Evolutionary conservation across 495 filamentous ascomycete species (phyloP), one percentile per base, ranked within the genome.

Genomic region (Physcia stellaris): DNA sequence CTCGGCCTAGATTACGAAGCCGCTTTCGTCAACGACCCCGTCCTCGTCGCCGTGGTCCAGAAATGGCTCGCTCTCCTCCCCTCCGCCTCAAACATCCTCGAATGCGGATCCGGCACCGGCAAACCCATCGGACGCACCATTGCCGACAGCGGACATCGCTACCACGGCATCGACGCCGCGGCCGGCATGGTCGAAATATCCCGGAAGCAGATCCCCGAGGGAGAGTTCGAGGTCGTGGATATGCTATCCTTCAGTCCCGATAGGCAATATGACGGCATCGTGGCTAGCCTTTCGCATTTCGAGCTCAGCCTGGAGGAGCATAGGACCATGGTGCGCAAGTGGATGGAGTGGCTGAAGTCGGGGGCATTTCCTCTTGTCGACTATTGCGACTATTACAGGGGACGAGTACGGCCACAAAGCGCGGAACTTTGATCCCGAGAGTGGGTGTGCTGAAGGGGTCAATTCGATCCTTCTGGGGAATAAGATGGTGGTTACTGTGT

Each of bases 71-170:
- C 16, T n/a, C 18, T 24, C 15, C 39, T 50, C n/a, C 39, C 43
- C 30, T 45, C 41, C n/a, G 20, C 41, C 13, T 22, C 43, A 7
- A 37, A 24, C 16, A 43, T 56, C 16, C 40, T 66, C 2, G 62
- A 66, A 34, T 51, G 60, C 37, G 84, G 83, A 17, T 63, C 53
- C 43, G 63, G 61, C 30, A 64, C 62, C 6, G 59, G 63, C 16
- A 48, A 50, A 18, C 62, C 61, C 2, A 54, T 63, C 3, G 47
- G 55, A 19, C 34, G 43, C 11, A 42, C 42, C 2, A 44, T 67
- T 9, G 51, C 58, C 1, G 39, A 35, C 5, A 53, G 45, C 6
- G 61, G 54, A 9, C 58, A 55, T 39, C 22, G 33, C 17, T 50
- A 63, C 6, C 43, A 53, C 11, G 60, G 60, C n/a, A 60, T 59